Evolutionary conservation across 257 asterid species (phyloP), one percentile per base, ranked within the genome.

Genomic region (Lavandula angustifolia): DNA sequence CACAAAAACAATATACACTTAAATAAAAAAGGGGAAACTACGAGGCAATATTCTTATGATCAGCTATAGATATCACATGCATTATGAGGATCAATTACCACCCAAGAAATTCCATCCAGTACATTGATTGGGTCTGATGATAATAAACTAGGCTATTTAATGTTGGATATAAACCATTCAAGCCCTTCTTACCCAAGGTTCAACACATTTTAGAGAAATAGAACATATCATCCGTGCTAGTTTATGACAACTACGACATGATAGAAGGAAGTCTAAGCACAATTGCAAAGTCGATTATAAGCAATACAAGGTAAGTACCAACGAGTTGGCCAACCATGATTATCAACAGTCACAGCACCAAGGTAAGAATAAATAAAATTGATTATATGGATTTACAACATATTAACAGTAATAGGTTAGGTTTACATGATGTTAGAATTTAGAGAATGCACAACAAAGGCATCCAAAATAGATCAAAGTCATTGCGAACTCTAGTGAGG

Each of bases 1-100:
- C 17, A 60, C 54, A 75, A 60, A 66, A 37, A 57, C 42, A 76
- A 65, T 59, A 60, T 50, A 66, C 37, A 8, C 50, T 76, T 54
- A 74, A 16, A 40, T 27, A 22, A 22, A 56, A 38, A 62, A 33
- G 3, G 27, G 59, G 57, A 27, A 43, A 58, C 54, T 59, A 44
- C 55, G 60, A 14, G 33, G 55, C 32, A 33, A 33, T 10, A 35
- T 54, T 53, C 31, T 38, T 22, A 66, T 54, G 35, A 49, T 49
- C 32, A 59, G 4, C 40, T 38, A n/a, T 13, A 32, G 53, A 34
- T 62, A 37, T 54, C 60, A 22, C 27, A 22, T 22, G 2, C 27
- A 22, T 22, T 22, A 22, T 43, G 3, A 9, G 56, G 34, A 67
- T 41, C 17, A 5, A 32, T 44, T 42, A 38, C 48, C 55, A 54